Evolutionary conservation across 1,284 basidiomycete genomes (phyloP), one percentile per base, ranked within the genome.

Genomic region (Marasmius sp.): DNA sequence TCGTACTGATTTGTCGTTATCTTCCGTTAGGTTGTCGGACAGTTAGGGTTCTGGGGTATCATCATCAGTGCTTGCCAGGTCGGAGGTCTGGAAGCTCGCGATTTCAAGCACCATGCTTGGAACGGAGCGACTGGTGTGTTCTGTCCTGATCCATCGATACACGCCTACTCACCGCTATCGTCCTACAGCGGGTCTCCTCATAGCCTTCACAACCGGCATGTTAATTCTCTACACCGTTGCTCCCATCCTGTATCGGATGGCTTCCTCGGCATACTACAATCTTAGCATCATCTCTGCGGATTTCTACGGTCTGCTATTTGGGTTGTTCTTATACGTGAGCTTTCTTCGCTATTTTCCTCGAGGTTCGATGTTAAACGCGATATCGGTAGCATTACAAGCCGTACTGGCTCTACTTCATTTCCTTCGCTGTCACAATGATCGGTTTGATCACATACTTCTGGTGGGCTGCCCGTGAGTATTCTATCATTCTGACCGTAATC

Each of bases 271-370:
- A 10, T 94, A 87, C 77, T 94, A 88, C 77, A 94, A 94, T 69
- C 80, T 94, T 64, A 91, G 87, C 67, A 74, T 95, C 14, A 83
- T 95, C 20, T 89, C 93, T 16, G 89, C 88, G 71, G 91, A 94
- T 75, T 95, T 94, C 68, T 95, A 89, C 71, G 91, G 92, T 20
- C 80, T 95, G 57, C 77, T 94, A 22, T 92, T 95, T 69, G 93
- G 89, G 5, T 72, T 92, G 39, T 86, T 87, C 74, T 79, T 91
- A 62, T 91, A 84, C 71, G 86, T 88, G 70, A 67, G 85, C 76
- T 33, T 43, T 47, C n/a, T 16, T 34, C 36, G 38, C 16, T 6
- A 18, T 53, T 22, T 39, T 49, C 16, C 43, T 61, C 58, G 62
- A 27, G 51, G 9, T 38, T 20, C 57, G 12, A 47, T 60, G 45